A percentile compares a stretch with the other conserved stretches of the same genome.
phyloP scores from a whole-genome alignment of 2,329 filamentous ascomycete species.

The Nothophoma quercina region DNA sequence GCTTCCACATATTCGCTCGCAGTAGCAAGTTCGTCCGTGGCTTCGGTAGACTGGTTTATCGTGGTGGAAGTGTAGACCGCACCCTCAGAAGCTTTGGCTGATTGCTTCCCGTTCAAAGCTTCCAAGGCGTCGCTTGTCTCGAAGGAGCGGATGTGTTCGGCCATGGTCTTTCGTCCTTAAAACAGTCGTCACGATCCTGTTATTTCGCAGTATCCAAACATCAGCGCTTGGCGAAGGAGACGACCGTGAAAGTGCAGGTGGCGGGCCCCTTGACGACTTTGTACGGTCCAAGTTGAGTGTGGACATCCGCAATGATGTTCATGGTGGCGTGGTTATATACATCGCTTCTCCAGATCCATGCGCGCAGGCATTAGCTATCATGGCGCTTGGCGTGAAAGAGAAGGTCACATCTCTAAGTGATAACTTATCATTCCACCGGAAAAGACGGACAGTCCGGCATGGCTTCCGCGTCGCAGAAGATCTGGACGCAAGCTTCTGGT shows the following conservation, averaged over 20 bases:
- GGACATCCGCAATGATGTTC: too few species aligned
- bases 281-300: not conserved
- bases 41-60: not conserved
- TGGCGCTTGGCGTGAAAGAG: conserved; percentile 9
- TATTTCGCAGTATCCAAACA: not conserved
- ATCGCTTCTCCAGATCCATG: not conserved
- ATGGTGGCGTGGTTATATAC: too few species aligned
- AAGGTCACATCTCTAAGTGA: conserved; percentile 6
- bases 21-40: not conserved
- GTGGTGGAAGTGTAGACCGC: conserved; percentile 1
- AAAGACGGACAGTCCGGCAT: not conserved
- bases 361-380: not conserved
- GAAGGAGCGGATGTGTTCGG: conserved; percentile 2
- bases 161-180: not conserved
- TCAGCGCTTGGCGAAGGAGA: conserved; percentile 2
- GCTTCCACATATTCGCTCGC: conserved; percentile 9
- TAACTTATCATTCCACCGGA: conserved; percentile 1
- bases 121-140: conserved; percentile 1
- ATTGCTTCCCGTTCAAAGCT: conserved; percentile 5
- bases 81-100: conserved; percentile 2
- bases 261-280: not conserved
- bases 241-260: not conserved
- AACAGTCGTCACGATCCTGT: not conserved
- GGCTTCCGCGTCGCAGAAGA: not conserved
- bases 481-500: too few species aligned